Evolutionary conservation across 164 flowering plant species (phyloP).

Genomic region (Protea cynaroides): DNA sequence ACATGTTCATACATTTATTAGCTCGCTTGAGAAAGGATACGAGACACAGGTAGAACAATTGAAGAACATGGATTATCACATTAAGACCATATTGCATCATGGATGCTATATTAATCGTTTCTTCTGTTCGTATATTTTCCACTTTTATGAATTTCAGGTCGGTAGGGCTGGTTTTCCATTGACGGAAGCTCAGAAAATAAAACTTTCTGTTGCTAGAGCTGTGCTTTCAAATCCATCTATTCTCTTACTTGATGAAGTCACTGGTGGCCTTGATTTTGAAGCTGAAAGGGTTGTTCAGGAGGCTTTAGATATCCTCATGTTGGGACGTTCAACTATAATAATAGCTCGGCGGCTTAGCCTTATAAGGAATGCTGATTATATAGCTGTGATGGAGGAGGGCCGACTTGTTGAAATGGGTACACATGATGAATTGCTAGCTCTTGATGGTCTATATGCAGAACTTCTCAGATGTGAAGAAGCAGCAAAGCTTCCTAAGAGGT

Average conservation of each 20-base stretch:
- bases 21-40: constrained; percentile 86
- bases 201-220: constrained; percentile 91
- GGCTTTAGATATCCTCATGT: constrained; percentile 90
- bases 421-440: constrained; percentile 74
- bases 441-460: constrained; percentile 87
- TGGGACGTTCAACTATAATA: constrained; percentile 90
- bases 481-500: constrained; percentile 41
- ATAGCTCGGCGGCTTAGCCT: constrained; percentile 93
- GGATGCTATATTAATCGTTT: constrained; percentile 4
- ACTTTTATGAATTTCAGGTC: constrained; percentile 46
- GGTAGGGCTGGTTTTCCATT: constrained; percentile 82
- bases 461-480: constrained; percentile 64
- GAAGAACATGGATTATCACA: background rate
- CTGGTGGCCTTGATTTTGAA: constrained; percentile 82
- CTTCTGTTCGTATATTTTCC: background rate
- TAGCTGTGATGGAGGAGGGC: constrained; percentile 99
- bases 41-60: constrained; percentile 65
- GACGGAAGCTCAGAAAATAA: constrained; percentile 93
- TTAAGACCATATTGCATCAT: background rate
- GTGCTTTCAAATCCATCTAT: constrained; percentile 92
- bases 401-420: constrained; percentile 99
- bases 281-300: constrained; percentile 93
- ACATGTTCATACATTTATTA: constrained; percentile 93
- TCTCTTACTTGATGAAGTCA: constrained; percentile 90
- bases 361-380: constrained; percentile 92